Evolutionary conservation across 352 stramenopile genomes (phyloP).

Genomic region (Elongisporangium anandrum): DNA sequence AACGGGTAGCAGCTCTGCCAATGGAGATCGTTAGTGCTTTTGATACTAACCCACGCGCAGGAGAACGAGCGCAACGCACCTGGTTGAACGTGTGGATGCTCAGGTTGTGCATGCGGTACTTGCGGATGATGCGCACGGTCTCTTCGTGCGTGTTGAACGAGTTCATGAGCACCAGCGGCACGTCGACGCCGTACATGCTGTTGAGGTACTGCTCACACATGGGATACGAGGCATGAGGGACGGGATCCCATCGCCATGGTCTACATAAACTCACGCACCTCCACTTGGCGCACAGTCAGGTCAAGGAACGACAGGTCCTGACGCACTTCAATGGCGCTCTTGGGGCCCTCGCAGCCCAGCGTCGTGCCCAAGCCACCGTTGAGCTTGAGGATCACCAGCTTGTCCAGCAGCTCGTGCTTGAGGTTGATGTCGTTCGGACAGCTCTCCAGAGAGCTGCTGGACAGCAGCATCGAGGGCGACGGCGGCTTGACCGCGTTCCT

Average conservation of each 20-base stretch:
- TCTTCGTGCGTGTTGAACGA: constrained; percentile 99
- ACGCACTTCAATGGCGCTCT: constrained; percentile 92
- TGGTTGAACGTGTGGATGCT: constrained; percentile 94
- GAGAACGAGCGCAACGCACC: not conserved
- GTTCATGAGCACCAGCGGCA: constrained; percentile 99
- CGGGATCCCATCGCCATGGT: not conserved
- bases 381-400: constrained; percentile 98
- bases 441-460: constrained; percentile 68
- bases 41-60: not conserved
- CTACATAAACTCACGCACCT: constrained; percentile 35
- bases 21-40: not conserved
- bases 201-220: constrained; percentile 74
- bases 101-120: constrained; percentile 96
- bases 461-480: constrained; percentile 65
- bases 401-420: constrained; percentile 92
- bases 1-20: constrained; percentile 87
- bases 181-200: constrained; percentile 91
- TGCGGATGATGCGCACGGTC: constrained; percentile 96
- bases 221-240: not conserved
- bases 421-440: constrained; percentile 92
- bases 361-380: constrained; percentile 99
- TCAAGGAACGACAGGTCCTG: constrained; percentile 97
- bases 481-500: constrained; percentile 81
- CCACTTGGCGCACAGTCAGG: constrained; percentile 98
- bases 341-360: constrained; percentile 94